A percentile compares a stretch with the other conserved stretches of the same genome.
These are phyloP conservation scores for Delonix regia DNA, from an alignment of 306 rosid genomes.

Conservation along the genomic window DNA sequence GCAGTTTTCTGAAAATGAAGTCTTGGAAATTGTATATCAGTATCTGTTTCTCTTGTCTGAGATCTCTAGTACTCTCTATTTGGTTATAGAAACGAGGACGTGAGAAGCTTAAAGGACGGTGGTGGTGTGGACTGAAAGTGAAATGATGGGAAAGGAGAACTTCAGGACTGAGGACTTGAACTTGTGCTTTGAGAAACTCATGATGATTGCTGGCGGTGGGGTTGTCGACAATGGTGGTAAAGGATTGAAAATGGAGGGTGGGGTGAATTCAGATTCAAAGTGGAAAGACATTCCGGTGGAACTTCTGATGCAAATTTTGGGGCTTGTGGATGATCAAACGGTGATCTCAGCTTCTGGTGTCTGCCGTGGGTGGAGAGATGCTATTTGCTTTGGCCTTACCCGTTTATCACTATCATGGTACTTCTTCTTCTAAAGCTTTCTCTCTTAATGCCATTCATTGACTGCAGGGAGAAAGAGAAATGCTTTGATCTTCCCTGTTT, in stretches of 20 bases:
- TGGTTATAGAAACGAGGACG: neutral
- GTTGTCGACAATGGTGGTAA: constrained; percentile 32
- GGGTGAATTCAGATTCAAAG: constrained; percentile 53
- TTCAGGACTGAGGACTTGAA: constrained; percentile 71
- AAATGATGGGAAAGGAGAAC: constrained; percentile 70
- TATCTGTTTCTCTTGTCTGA: constrained; percentile 18
- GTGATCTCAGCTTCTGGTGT: constrained; percentile 78
- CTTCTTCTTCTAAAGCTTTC: neutral
- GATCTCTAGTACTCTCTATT: neutral
- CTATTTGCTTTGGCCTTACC: constrained; percentile 68
- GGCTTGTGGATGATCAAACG: constrained; percentile 75
- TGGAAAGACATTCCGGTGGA: constrained; percentile 99
- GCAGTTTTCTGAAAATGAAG: constrained; percentile 3
- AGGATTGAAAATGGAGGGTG: constrained; percentile 63
- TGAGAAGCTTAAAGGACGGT: constrained; percentile 23
- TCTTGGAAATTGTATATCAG: constrained; percentile 34
- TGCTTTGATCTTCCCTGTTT: neutral
- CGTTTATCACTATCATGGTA: constrained; percentile 93
- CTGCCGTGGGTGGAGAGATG: constrained; percentile 98
- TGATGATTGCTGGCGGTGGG: constrained; percentile 61
- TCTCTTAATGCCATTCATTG: neutral
- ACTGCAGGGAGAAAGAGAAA: neutral
- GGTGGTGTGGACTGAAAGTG: constrained; percentile 23
- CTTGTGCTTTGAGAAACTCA: constrained; percentile 77
- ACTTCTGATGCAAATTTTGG: constrained; percentile 80